Evolutionary conservation across 257 asterid species (phyloP).

Genomic region (Solanum gracilifrons): DNA sequence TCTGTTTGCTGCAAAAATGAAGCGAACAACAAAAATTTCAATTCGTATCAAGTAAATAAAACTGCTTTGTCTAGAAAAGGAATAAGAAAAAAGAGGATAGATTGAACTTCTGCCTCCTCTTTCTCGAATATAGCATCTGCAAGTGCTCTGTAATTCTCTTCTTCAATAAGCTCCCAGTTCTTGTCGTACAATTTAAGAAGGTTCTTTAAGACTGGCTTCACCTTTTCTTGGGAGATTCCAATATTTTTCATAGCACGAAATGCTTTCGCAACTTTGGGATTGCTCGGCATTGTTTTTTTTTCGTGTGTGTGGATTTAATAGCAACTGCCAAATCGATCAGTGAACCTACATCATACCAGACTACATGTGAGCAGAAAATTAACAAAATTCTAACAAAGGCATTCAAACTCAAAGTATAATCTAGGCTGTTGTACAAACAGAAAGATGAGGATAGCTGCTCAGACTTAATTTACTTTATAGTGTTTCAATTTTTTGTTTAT

Average conservation of each 20-base stretch:
- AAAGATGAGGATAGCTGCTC: background rate
- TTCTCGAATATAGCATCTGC: constrained; percentile 75
- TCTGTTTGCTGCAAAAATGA: constrained; percentile 3
- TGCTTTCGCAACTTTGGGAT: constrained; percentile 41
- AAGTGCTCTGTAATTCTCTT: constrained; percentile 68
- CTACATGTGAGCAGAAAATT: background rate
- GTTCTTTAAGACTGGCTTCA: constrained; percentile 59
- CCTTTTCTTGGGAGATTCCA: constrained; percentile 56
- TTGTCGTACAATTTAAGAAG: constrained; percentile 53
- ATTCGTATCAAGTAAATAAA: background rate
- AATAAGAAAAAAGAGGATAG: background rate
- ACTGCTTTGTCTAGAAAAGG: background rate
- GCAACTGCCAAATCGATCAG: constrained; percentile 11
- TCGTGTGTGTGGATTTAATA: background rate
- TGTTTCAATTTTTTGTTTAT: background rate
- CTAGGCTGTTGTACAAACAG: background rate
- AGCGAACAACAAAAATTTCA: background rate
- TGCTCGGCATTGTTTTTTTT: constrained; percentile 24
- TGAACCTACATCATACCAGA: constrained; percentile 1
- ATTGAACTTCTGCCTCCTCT: constrained; percentile 45
- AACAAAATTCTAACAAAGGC: background rate
- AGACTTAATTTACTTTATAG: background rate
- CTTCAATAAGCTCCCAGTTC: constrained; percentile 83
- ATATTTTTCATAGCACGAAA: constrained; percentile 62
- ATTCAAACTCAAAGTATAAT: background rate